Base-by-base conservation (phyloP, 768 basidiomycete species). In the Phlebiopsis gigantea region DNA sequence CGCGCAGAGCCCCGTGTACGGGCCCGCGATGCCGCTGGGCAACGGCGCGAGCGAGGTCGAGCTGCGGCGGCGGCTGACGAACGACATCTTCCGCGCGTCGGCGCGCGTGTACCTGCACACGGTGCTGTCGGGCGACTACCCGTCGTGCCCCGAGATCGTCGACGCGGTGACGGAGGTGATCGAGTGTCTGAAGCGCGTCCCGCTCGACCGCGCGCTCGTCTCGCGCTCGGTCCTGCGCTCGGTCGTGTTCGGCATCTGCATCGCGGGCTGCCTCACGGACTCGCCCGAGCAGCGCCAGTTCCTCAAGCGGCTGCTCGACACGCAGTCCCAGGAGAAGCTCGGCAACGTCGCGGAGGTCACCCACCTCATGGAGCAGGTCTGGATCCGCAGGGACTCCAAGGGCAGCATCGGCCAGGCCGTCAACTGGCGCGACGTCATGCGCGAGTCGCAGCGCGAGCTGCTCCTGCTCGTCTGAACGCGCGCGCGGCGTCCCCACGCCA, bases 241-340 rank as follows among this genome's bases (percentile, higher is more conserved):
- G 71, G 89, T 88, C 25, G 87, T 91, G 62, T 90, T 91, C 63
- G 80, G 81, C 45, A 83, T 89, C 57, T 90, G 85, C 64, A 78
- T 93, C 51, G 81, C 81, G 58, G 88, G 88, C 1, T 83, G 79
- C 61, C 77, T 91, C 51, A 83, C 86, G 59, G 81, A 84, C 65
- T 72, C 80, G 51, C 57, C 31, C 3, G 53, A 53, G 1, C 71
- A 83, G 58, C 78, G 77, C 51, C 42, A 58, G 2, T 72, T 75
- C 59, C 72, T 91, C 14, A 61, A 70, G 24, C 61, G 63, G 9
- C 71, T 78, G 45, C 73, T 93, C 43, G 64, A 75, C 53, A 77
- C 77, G 53, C 81, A 84, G 63, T 74, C 75, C 34, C 69, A 71
- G 21, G 78, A 81, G 52, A 74, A 75, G 9, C 77, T 85, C 25